Conservation (phyloP, 306 rosid species). For the Pyrus bretschneideri region DNA sequence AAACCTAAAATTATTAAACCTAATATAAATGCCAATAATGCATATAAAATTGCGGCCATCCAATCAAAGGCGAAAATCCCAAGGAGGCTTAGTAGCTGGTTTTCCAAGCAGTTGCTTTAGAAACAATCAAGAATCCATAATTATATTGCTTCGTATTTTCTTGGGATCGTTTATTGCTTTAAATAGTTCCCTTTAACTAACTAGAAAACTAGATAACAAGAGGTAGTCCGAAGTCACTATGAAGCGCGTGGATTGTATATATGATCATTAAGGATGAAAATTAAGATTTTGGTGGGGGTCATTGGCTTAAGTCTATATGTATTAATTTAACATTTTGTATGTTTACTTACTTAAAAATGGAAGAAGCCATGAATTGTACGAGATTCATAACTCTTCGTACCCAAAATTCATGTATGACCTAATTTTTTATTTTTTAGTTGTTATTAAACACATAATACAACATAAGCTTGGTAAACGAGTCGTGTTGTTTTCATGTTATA, state of each 20-base stretch:
- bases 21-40: conserved; percentile 30
- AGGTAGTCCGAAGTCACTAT: background rate
- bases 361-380: background rate
- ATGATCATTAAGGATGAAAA: background rate
- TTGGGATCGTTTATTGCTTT: conserved; percentile 62
- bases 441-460: too few relatives aligned
- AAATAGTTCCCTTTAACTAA: conserved; percentile 27
- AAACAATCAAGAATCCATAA: conserved; percentile 54
- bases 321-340: background rate
- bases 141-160: conserved; percentile 25
- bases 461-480: too few relatives aligned
- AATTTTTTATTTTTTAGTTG: too few relatives aligned
- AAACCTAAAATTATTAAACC: conserved; percentile 14
- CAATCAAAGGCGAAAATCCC: conserved; percentile 63
- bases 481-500: too few relatives aligned
- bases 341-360: background rate
- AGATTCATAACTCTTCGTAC: background rate
- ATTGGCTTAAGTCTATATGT: background rate
- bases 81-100: conserved; percentile 51
- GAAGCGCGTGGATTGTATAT: conserved; percentile 39
- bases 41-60: conserved; percentile 35
- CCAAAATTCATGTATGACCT: too few relatives aligned
- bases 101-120: conserved; percentile 59
- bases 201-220: conserved; percentile 6
- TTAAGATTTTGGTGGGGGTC: background rate